Evolutionary conservation across 768 basidiomycete species (phyloP), one percentile per base, ranked within the genome.

Genomic region (Mycena galericulata): DNA sequence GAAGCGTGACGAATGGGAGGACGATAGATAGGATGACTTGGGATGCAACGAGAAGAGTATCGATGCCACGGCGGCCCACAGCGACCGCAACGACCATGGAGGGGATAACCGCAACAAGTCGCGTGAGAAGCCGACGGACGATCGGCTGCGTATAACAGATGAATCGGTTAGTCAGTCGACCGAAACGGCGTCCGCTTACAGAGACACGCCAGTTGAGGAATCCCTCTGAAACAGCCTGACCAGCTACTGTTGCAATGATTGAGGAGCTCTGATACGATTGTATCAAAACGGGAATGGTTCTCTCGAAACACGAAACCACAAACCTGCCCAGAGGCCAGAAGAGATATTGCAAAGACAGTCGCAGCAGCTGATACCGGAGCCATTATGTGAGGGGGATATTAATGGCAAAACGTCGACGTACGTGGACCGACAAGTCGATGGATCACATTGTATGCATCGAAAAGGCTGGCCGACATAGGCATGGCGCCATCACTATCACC

Each of bases 191-290:
- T 38, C 30, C 75, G 75, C 83, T 68, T 74, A 93, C 92, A 70
- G 93, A 92, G 36, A 95, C 87, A 50, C 89, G 86, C 95, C 95
- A 97, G 57, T 88, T 89, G 60, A 97, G 84, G 78, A 96, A 96
- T 0, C 96, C 96, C 79, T 98, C 96, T 0, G 90, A 90, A 41
- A 98, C 91, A 24, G 94, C 91, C 79, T 98, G 96, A 0, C 96
- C 96, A 1, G 94, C 92, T 15, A 97, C 86, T 0, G 95, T 98
- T 12, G 94, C 96, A 4, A 97, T 92, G 54, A 98, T 87, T 10
- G 92, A 93, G 0, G 97, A 93, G 70, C 93, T 93, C 84, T 88
- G 40, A n/a, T 27, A 22, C 22, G 54, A 58, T 17, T 34, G 47
- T 32, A 26, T 40, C 36, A 15, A 45, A 54, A 20, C 20, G 60